Base-by-base conservation (phyloP, 345 rosid species). In the Clausena lansium region DNA sequence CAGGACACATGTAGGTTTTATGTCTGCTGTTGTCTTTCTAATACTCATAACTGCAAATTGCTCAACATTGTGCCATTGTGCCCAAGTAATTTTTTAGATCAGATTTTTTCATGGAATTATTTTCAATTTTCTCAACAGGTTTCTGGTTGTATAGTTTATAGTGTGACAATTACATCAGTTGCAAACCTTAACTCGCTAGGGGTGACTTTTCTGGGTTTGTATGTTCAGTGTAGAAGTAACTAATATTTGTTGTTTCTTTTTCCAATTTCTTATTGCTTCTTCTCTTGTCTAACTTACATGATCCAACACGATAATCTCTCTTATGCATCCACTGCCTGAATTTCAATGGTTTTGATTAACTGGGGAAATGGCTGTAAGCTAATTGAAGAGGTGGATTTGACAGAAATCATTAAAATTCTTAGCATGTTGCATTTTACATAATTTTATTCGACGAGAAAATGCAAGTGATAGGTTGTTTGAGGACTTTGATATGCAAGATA, bases 11-110 rank as follows among this genome's bases (percentile, higher is more conserved):
- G 24, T 81, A 64, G 80, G 78, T 50, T 75, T 83, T 11, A 55
- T 87, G 77, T 55, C 80, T 15, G 77, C 80, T 33, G 86, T 25
- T 73, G 73, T 68, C 83, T 10, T 83, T 77, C 38, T 80, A 78
- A 68, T 80, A 54, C 27, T 73, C 36, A 66, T 50, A 25, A 45
- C 33, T n/a, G 58, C 24, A 15, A 41, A 41, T 54, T 33, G 38
- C 47, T 54, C 47, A 35, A 62, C 54, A 57, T 39, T 67, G 11
- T 20, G 64, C 47, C 60, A 59, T 30, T 55, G 14, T 59, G n/a
- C 17, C 30, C 19, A 14, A 59, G 65, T 67, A 71, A 45, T 66
- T 76, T 66, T 7, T 25, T 4, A 14, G 50, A 22, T 4, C 10
- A 14, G 55, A 24, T 15, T 66, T 62, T 13, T 33, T 50, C 36